A percentile compares a stretch with the other conserved stretches of the same genome.
Evolutionary conservation across 1,284 basidiomycete genomes (phyloP).

Genomic region (Phenoliferia sp.): DNA sequence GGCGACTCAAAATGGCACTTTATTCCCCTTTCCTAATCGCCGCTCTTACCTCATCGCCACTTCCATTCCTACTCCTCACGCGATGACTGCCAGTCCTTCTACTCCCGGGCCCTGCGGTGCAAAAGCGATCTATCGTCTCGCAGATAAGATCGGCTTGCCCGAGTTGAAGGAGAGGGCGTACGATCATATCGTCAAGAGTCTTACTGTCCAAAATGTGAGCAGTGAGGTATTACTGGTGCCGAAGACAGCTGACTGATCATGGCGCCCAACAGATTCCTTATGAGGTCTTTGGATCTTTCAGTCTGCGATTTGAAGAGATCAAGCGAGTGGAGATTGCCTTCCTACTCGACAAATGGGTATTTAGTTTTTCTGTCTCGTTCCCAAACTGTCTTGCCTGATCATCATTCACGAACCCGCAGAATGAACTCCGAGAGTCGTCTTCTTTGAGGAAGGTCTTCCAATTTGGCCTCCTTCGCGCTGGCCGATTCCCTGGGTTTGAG

Average conservation of each 20-base stretch:
- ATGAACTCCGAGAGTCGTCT: conserved; percentile 16
- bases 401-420: background rate
- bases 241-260: background rate
- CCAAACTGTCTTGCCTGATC: background rate
- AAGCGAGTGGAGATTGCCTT: conserved; percentile 31
- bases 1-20: conserved; percentile 3
- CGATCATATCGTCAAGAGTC: conserved; percentile 32
- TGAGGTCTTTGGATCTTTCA: conserved; percentile 35
- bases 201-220: conserved; percentile 34
- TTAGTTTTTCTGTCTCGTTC: background rate
- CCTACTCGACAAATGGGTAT: conserved; percentile 31
- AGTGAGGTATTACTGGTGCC: background rate
- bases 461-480: conserved; percentile 4
- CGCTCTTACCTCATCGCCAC: conserved; percentile 23
- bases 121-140: conserved; percentile 38
- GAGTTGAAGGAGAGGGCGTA: conserved; percentile 38
- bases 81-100: background rate
- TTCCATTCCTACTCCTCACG: background rate
- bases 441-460: conserved; percentile 23
- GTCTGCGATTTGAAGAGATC: conserved; percentile 32
- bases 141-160: conserved; percentile 37
- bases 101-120: conserved; percentile 20
- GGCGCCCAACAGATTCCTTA: conserved; percentile 24
- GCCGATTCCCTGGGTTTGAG: conserved; percentile 28
- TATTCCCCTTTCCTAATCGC: conserved; percentile 27